phyloP scores from a whole-genome alignment of 1,139 yeast species.

The Zygosaccharomyces pseudobailii region DNA sequence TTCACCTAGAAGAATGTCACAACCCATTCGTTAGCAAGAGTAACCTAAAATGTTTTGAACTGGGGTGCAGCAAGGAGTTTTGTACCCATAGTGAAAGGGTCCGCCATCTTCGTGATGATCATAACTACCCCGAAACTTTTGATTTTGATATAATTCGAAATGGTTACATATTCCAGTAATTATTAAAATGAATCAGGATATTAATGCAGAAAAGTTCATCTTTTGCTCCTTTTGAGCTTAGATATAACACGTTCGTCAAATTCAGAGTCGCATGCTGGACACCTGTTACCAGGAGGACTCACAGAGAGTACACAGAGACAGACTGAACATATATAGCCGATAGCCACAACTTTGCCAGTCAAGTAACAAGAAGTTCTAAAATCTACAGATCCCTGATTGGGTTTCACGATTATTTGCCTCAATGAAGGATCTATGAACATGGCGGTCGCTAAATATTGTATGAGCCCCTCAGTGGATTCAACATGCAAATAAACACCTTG shows the following conservation, averaged over 20 bases:
- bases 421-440: conserved; percentile 74
- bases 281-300: conserved; percentile 48
- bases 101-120: conserved; percentile 46
- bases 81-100: conserved; percentile 39
- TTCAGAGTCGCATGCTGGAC: conserved; percentile 67
- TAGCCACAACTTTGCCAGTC: conserved; percentile 82
- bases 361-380: conserved; percentile 92
- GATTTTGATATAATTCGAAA: conserved; percentile 10
- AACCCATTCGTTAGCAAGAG: conserved; percentile 42
- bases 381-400: conserved; percentile 83
- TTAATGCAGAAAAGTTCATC: background rate
- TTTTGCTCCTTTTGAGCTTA: conserved; percentile 41
- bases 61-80: conserved; percentile 37
- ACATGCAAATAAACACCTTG: conserved; percentile 81
- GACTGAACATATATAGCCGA: conserved; percentile 93
- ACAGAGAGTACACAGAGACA: conserved; percentile 67
- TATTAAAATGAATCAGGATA: conserved; percentile 13
- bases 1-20: conserved; percentile 53
- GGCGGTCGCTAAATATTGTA: conserved; percentile 55
- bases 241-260: conserved; percentile 56
- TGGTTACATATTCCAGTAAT: conserved; percentile 3
- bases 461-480: conserved; percentile 68
- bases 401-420: conserved; percentile 68
- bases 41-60: conserved; percentile 41
- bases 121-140: conserved; percentile 42